Evolutionary conservation across 352 stramenopile genomes (phyloP), one percentile per base, ranked within the genome.

Genomic region (Pythium brachiatum): DNA sequence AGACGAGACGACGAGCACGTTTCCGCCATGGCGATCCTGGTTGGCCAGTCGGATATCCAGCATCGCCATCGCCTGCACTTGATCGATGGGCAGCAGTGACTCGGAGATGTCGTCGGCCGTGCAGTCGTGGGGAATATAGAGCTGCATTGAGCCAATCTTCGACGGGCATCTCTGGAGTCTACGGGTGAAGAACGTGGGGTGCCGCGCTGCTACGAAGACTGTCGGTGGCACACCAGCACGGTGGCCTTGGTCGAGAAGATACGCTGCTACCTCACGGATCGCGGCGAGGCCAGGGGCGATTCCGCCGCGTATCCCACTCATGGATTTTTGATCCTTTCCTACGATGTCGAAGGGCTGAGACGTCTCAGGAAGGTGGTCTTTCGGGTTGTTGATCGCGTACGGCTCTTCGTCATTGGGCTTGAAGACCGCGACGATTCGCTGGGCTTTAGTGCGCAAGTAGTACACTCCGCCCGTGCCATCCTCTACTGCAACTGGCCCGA

Each of bases 41-140:
- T 95, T 94, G 2, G 75, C 75, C 1, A 95, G 77, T 32, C 87
- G 78, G 48, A 92, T 89, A 61, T 95, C 87, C 1, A 95, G 67
- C 16, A 92, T 71, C 1, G 83, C 83, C 26, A 95, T 78, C 12
- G 74, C 71, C 29, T 94, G 87, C 2, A 94, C 79, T 9, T 92
- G 78, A 0, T 70, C 60, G 18, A 59, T 53, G 13, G 66, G 60
- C 26, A 93, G 88, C 16, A 84, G 36, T 5, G 50, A 58, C n/a
- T 66, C 48, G 1, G 80, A 72, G 2, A 90, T 51, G 46, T 92
- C 83, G 4, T 90, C 83, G 0, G 85, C 80, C 0, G 75, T 79
- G 53, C 83, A 83, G 29, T 79, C 74, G 53, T 95, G 81, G 0
- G 73, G 63, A 0, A 89, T 66, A 51, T 92, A 95, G 6, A 64